Percentiles rank a stretch among this genome's conserved stretches.
phyloP scores from a whole-genome alignment of 192 early-diverging fungal genomes.

The Umbelopsis isabellina region DNA sequence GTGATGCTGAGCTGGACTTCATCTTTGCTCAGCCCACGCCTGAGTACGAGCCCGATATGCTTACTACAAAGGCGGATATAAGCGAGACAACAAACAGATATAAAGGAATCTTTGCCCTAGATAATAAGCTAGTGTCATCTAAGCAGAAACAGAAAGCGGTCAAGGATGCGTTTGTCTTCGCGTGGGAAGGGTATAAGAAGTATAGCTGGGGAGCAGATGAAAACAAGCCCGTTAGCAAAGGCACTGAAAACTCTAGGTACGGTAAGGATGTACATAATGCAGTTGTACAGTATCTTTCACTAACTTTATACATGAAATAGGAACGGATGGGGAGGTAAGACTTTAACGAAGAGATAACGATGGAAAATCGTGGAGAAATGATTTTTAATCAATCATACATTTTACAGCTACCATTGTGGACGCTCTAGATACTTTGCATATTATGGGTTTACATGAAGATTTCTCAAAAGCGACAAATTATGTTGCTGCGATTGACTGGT shows the following conservation, averaged over 20 bases:
- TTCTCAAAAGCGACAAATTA: conserved; percentile 74
- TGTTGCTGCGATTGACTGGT: conserved; percentile 65
- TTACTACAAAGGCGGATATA: too few relatives aligned
- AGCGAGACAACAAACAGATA: too few relatives aligned
- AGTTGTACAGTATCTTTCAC: not conserved
- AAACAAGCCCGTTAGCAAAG: conserved; percentile 44
- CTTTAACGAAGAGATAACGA: not conserved
- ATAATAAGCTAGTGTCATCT: not conserved
- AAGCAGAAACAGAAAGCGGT: conserved; percentile 50
- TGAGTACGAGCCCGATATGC: too few relatives aligned
- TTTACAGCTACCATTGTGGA: conserved; percentile 78
- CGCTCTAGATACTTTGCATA: conserved; percentile 82
- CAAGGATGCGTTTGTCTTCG: conserved; percentile 63
- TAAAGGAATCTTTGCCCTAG: not conserved
- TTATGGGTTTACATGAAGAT: conserved; percentile 83
- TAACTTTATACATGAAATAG: conserved; percentile 5
- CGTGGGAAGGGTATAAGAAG: conserved; percentile 78
- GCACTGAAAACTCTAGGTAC: conserved; percentile 37
- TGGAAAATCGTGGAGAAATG: not conserved
- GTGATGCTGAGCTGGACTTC: too few relatives aligned
- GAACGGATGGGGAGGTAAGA: conserved; percentile 58
- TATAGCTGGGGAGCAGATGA: conserved; percentile 86
- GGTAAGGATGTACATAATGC: not conserved
- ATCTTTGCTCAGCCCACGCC: too few relatives aligned
- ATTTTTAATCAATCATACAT: not conserved